A percentile compares a stretch with the other conserved stretches of the same genome.
phyloP scores from a whole-genome alignment of 2,329 filamentous ascomycete species.

The Epichloe sylvatica region DNA sequence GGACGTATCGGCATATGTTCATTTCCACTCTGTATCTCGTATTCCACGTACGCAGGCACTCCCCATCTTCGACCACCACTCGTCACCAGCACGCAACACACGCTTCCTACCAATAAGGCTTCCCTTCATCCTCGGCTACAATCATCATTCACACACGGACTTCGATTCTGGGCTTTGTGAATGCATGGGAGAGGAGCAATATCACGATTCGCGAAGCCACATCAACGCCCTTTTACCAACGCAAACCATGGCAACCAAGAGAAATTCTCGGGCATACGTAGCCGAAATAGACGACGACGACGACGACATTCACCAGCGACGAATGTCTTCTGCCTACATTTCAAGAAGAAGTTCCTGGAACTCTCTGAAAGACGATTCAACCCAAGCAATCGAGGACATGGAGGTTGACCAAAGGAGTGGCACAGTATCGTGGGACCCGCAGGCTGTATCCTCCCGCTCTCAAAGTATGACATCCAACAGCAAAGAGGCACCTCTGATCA shows the following conservation, averaged over 20 bases:
- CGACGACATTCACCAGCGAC: constrained; percentile 4
- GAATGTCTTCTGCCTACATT: constrained; percentile 12
- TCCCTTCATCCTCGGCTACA: background rate
- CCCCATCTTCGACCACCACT: too few species aligned
- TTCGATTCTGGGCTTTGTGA: too few species aligned
- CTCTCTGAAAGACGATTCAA: constrained; percentile 15
- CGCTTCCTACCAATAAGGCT: background rate
- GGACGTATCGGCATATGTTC: background rate
- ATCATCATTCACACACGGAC: too few species aligned
- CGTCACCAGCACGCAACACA: background rate
- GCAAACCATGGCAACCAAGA: constrained; percentile 12
- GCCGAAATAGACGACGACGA: constrained; percentile 10
- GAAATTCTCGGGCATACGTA: constrained; percentile 11
- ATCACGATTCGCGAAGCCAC: too few species aligned
- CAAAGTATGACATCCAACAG: constrained; percentile 5
- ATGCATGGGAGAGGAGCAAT: too few species aligned
- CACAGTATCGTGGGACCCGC: constrained; percentile 8
- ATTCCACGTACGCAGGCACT: background rate
- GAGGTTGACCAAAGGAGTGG: constrained; percentile 13
- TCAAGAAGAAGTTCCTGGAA: constrained; percentile 18
- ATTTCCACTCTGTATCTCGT: background rate
- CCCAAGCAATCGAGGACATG: constrained; percentile 10
- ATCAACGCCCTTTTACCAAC: too few species aligned
- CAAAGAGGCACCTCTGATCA: constrained; percentile 6
- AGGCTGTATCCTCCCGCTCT: background rate